These are phyloP conservation scores for Paraphaeosphaeria sporulosa DNA, from an alignment of 2,329 filamentous ascomycete genomes.

Conservation along the genomic window DNA sequence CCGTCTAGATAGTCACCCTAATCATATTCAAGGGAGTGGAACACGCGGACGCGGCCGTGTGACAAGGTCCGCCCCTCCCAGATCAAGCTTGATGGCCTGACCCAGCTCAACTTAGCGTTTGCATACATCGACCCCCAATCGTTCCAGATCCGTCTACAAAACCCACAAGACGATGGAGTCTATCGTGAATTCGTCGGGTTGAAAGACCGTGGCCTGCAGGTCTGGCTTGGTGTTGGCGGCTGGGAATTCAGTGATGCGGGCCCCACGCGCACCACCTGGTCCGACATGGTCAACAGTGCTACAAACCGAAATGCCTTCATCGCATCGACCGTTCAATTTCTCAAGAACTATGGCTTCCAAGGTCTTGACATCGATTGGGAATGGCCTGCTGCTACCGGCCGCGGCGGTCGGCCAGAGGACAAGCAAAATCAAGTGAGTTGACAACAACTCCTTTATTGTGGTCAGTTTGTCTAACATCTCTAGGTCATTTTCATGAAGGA, in stretches of 20 bases:
- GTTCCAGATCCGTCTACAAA: constrained; percentile 31
- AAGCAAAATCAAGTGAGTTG: constrained; percentile 26
- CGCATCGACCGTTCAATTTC: constrained; percentile 10
- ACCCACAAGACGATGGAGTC: constrained; percentile 24
- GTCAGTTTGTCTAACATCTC: neutral
- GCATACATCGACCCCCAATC: constrained; percentile 50
- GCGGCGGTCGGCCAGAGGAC: constrained; percentile 49
- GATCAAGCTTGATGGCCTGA: constrained; percentile 33
- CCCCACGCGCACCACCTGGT: constrained; percentile 48
- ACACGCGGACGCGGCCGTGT: constrained; percentile 28
- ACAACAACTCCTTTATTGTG: neutral
- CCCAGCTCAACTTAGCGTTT: constrained; percentile 49
- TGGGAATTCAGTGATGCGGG: constrained; percentile 43
- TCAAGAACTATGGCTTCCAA: constrained; percentile 15
- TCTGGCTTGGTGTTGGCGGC: constrained; percentile 52
- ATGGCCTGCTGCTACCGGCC: constrained; percentile 35
- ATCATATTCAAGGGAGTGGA: constrained; percentile 18
- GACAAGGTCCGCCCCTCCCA: constrained; percentile 29
- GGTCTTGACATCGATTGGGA: constrained; percentile 55
- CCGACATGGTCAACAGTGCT: constrained; percentile 40
- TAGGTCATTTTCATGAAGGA: constrained; percentile 27
- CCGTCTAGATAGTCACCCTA: neutral
- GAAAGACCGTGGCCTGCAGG: constrained; percentile 31
- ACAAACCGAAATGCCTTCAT: constrained; percentile 30
- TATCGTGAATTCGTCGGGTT: constrained; percentile 29